Evolutionary conservation across 768 basidiomycete genomes (phyloP).

Genomic region (Kwoniella dejecticola): DNA sequence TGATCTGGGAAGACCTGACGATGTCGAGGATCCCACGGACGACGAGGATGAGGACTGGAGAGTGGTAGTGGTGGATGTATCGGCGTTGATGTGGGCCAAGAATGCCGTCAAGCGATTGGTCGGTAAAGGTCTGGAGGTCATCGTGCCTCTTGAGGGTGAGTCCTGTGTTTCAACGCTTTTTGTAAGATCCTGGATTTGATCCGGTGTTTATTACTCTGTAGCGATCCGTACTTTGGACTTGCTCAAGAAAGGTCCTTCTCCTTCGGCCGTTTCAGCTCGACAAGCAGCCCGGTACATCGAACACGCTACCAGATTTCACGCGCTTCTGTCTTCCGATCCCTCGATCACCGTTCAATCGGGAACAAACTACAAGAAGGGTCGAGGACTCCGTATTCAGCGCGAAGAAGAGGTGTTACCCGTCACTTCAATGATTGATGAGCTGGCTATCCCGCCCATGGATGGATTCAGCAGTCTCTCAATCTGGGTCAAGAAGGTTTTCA

Average conservation of each 20-base stretch:
- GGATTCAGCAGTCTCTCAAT: slow-evolving; percentile 23
- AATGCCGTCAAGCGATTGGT: slow-evolving; percentile 75
- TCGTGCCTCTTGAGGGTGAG: slow-evolving; percentile 87
- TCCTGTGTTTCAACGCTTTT: slow-evolving; percentile 17
- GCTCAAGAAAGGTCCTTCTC: slow-evolving; percentile 83
- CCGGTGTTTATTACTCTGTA: too few relatives aligned
- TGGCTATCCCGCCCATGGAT: slow-evolving; percentile 31
- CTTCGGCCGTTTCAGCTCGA: slow-evolving; percentile 78
- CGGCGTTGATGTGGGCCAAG: slow-evolving; percentile 48
- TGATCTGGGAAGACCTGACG: slow-evolving; percentile 23
- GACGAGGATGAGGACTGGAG: slow-evolving; percentile 34
- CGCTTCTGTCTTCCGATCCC: slow-evolving; percentile 36
- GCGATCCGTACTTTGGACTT: slow-evolving; percentile 88
- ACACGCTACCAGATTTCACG: slow-evolving; percentile 40
- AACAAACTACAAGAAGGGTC: slow-evolving; percentile 42
- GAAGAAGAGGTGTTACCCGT: slow-evolving; percentile 30
- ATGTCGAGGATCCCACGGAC: slow-evolving; percentile 13
- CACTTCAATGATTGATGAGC: slow-evolving; percentile 25
- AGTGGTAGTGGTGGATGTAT: slow-evolving; percentile 49
- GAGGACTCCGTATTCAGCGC: slow-evolving; percentile 39
- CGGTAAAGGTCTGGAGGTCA: slow-evolving; percentile 70
- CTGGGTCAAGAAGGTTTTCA: slow-evolving; percentile 27
- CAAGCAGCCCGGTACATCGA: slow-evolving; percentile 86
- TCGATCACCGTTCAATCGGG: slow-evolving; percentile 31
- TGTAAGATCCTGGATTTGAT: too few relatives aligned